phyloP scores from a whole-genome alignment of 2,329 filamentous ascomycete genomes.

The Penicillium sp. region DNA sequence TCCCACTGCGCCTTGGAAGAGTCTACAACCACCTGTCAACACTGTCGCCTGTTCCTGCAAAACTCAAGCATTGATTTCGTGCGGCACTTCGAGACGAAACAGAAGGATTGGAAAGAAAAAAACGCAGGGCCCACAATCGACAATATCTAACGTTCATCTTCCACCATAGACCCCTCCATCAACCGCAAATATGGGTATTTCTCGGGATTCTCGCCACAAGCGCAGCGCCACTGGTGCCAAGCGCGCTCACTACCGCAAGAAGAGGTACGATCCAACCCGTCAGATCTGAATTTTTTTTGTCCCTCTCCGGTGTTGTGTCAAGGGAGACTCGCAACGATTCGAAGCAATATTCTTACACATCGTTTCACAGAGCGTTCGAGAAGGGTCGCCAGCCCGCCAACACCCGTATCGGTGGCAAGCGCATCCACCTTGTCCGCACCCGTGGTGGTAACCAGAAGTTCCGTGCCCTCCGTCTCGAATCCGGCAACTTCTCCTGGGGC shows the following conservation, averaged over 20 bases:
- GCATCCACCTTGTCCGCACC: constrained; percentile 94
- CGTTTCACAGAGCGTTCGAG: constrained; percentile 95
- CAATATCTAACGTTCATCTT: constrained; percentile 12
- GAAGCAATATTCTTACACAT: constrained; percentile 60
- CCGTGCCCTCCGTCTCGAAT: constrained; percentile 97
- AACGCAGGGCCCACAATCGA: constrained; percentile 12
- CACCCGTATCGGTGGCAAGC: constrained; percentile 98
- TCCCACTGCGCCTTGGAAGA: background rate
- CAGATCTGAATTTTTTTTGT: constrained; percentile 47
- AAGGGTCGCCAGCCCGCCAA: constrained; percentile 98
- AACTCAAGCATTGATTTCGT: constrained; percentile 5
- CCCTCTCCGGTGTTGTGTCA: background rate
- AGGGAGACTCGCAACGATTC: background rate
- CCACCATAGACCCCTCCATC: constrained; percentile 53
- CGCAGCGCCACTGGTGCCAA: constrained; percentile 98
- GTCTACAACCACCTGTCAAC: constrained; percentile 1
- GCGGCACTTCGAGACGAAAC: constrained; percentile 17
- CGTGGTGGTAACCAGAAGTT: constrained; percentile 99
- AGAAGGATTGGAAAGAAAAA: constrained; percentile 18
- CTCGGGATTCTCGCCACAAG: constrained; percentile 99
- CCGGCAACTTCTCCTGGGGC: constrained; percentile 99
- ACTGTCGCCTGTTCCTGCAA: constrained; percentile 9
- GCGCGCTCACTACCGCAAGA: constrained; percentile 81
- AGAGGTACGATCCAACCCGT: constrained; percentile 51
- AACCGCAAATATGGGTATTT: constrained; percentile 97